These are phyloP conservation scores for Rauvolfia tetraphylla DNA, from an alignment of 257 asterid species.

Conservation along the genomic window DNA sequence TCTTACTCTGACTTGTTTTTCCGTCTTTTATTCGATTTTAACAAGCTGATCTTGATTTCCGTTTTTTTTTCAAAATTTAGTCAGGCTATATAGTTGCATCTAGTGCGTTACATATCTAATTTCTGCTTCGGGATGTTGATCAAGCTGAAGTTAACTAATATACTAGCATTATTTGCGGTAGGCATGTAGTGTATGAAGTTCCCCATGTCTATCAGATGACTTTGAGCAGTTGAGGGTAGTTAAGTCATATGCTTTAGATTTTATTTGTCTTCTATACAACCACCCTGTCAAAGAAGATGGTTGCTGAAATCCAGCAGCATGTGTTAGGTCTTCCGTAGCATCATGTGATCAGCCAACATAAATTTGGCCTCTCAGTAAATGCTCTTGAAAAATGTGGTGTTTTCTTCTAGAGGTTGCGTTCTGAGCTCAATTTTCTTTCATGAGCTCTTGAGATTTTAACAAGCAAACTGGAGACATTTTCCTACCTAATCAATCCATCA, in stretches of 20 bases:
- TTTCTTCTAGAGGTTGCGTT: not conserved
- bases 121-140: not conserved
- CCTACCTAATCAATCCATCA: not conserved
- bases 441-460: not conserved
- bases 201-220: not conserved
- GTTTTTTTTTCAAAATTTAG: too few species aligned
- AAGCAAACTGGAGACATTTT: not conserved
- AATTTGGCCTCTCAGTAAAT: not conserved
- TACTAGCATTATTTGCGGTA: not conserved
- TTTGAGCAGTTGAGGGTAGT: not conserved
- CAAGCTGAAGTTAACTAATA: conserved; percentile 1
- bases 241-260: conserved; percentile 1
- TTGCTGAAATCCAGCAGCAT: conserved; percentile 7
- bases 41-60: not conserved
- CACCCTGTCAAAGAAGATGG: not conserved
- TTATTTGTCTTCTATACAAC: not conserved
- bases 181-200: not conserved
- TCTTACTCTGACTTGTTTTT: not conserved
- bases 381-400: not conserved
- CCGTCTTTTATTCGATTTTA: not conserved
- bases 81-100: not conserved
- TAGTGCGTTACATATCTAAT: not conserved
- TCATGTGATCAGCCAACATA: not conserved
- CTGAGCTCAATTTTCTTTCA: not conserved
- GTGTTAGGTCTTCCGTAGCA: not conserved